Percentiles rank a stretch among this genome's conserved stretches.
phyloP scores from a whole-genome alignment of 495 filamentous ascomycete species.

The Penicillium tannophilum region DNA sequence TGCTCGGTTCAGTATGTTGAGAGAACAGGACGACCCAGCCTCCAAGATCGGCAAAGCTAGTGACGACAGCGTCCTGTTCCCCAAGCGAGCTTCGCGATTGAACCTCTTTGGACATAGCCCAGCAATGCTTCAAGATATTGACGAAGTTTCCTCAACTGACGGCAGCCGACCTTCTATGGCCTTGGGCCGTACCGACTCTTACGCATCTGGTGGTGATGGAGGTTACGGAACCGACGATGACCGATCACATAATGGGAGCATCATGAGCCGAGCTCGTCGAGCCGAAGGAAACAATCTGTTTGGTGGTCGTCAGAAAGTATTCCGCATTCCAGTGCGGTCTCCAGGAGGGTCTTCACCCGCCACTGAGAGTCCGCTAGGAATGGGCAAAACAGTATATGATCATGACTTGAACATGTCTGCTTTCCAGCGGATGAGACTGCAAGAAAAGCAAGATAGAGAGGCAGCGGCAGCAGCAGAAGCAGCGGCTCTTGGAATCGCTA shows the following conservation, averaged over 20 bases:
- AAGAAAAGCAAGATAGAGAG: constrained; percentile 54
- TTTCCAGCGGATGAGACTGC: constrained; percentile 72
- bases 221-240: constrained; percentile 72
- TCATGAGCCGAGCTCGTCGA: constrained; percentile 83
- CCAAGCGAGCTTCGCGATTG: constrained; percentile 75
- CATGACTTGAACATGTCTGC: constrained; percentile 79
- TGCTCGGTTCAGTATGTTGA: constrained; percentile 92
- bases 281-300: constrained; percentile 93
- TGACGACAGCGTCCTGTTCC: constrained; percentile 88
- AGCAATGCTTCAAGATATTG: constrained; percentile 75
- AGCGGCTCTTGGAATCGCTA: constrained; percentile 24
- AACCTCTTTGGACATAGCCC: constrained; percentile 53
- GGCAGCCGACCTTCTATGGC: constrained; percentile 63
- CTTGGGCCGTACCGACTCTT: constrained; percentile 51
- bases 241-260: constrained; percentile 58
- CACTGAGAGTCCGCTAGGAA: constrained; percentile 38
- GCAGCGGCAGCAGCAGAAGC: constrained; percentile 31
- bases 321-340: constrained; percentile 72
- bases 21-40: constrained; percentile 88
- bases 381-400: constrained; percentile 76
- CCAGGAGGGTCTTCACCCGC: constrained; percentile 28
- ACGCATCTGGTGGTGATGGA: constrained; percentile 52
- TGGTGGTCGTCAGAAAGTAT: constrained; percentile 94
- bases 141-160: constrained; percentile 80
- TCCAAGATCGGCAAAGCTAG: constrained; percentile 89